Conservation (phyloP, 1,139 yeast genomes). For the Saccharomyces hybrid region DNA sequence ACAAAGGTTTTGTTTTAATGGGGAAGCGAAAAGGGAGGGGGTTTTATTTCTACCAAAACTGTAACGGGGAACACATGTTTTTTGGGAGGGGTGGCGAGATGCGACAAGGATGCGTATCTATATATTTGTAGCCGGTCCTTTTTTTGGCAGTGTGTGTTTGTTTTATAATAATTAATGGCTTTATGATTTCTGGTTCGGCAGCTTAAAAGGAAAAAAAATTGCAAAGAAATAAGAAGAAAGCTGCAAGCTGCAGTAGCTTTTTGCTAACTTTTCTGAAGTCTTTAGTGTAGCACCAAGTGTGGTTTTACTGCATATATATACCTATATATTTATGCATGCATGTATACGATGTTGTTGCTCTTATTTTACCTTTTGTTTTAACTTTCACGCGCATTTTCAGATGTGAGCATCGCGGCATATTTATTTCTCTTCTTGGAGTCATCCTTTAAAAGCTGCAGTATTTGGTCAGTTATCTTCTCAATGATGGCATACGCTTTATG, state of each 20-base stretch:
- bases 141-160: too few relatives aligned
- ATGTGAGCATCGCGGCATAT: constrained; percentile 25
- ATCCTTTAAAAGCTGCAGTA: constrained; percentile 46
- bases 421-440: constrained; percentile 42
- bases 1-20: not conserved
- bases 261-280: too few relatives aligned
- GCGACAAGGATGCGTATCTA: too few relatives aligned
- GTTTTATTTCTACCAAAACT: too few relatives aligned
- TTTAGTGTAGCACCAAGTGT: not conserved
- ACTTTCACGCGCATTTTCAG: constrained; percentile 28
- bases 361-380: not conserved
- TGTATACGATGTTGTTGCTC: not conserved
- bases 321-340: not conserved
- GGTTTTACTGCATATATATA: not conserved
- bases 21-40: not conserved
- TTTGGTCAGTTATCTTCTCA: constrained; percentile 54
- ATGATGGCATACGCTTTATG: constrained; percentile 60
- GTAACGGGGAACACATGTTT: too few relatives aligned
- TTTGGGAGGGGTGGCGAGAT: too few relatives aligned
- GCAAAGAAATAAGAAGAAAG: too few relatives aligned
- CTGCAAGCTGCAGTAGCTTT: too few relatives aligned
- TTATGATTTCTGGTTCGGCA: too few relatives aligned
- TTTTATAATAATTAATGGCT: too few relatives aligned
- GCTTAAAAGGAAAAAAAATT: too few relatives aligned
- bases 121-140: too few relatives aligned